Evolutionary conservation across 179 eudicot species (phyloP).

Genomic region (Beta macrorhiza): DNA sequence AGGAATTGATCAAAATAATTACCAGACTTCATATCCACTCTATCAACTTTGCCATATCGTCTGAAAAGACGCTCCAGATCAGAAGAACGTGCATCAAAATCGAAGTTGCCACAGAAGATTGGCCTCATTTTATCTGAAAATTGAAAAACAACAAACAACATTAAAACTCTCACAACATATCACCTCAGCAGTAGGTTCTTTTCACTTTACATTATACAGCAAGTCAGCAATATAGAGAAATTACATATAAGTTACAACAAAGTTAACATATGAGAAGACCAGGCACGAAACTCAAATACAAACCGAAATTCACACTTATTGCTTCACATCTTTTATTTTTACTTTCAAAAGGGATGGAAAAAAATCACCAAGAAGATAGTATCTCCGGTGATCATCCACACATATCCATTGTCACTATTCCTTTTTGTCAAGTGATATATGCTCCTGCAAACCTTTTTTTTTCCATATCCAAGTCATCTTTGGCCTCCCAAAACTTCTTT

Average conservation of each 20-base stretch:
- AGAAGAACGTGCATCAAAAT: conserved; percentile 69
- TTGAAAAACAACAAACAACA: neutral
- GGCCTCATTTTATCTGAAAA: conserved; percentile 54
- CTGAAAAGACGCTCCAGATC: conserved; percentile 75
- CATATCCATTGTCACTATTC: too few species aligned
- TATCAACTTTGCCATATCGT: conserved; percentile 76
- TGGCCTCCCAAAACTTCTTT: neutral
- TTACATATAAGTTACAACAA: neutral
- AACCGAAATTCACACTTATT: neutral
- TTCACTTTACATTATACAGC: neutral
- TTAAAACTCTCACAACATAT: neutral
- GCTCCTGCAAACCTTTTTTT: neutral
- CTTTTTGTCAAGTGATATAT: neutral
- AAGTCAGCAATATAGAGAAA: neutral
- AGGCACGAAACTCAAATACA: neutral
- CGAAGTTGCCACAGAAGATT: conserved; percentile 80
- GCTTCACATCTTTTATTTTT: too few species aligned
- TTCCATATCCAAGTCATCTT: neutral
- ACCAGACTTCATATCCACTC: conserved; percentile 92
- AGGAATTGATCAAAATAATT: conserved; percentile 20
- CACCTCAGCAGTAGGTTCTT: neutral
- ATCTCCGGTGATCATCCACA: too few species aligned
- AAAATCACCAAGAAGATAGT: too few species aligned
- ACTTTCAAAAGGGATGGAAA: neutral
- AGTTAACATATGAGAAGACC: neutral